Base-by-base conservation (phyloP, 441 rosid genomes). In the Adansonia gregorii region DNA sequence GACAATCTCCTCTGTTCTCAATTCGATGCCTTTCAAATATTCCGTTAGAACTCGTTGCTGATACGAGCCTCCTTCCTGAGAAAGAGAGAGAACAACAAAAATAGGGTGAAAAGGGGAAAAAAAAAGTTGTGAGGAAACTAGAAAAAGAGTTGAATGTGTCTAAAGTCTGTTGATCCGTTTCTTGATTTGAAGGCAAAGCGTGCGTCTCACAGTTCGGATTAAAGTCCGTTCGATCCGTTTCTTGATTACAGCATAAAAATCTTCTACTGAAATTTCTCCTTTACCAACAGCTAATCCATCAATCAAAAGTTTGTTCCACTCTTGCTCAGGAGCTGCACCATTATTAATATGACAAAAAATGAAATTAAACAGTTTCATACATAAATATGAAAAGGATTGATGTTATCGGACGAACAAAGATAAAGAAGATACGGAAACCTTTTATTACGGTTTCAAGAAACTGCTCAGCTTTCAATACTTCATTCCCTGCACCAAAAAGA, bases 41-140 rank as follows among this genome's bases (percentile, higher is more conserved):
- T 92, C 97, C 0, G 82, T 83, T 22, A 95, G 87, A 78, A 93
- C 77, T 20, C 95, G 91, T 70, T 95, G 98, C 85, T 86, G 92
- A 85, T 92, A 92, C 11, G 99, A 95, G 56, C 98, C 98, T 81
- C 99, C 98, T 81, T 93, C 99, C 97, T 93, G 84, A 54, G 12
- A 78, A 56, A 65, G 60, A 17, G 22, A 27, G 81, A 31, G 10
- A 51, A 8, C 7, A 67, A 27, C 8, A 74, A 11, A 14, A 65
- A 2, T n/a, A 35, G 61, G 55, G 15, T 20, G 39, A 11, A 58
- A 10, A 73, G 14, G 55, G 24, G 48, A 22, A 60, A 45, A 68
- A 35, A 24, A 35, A 35, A 22, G 4, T 49, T 19, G n/a, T 17
- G 51, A 17, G 72, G 27, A 31, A 51, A 56, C 0, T 19, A 45